These are phyloP conservation scores for Venturia oleaginea DNA, from an alignment of 2,329 filamentous ascomycete species.

Conservation along the genomic window DNA sequence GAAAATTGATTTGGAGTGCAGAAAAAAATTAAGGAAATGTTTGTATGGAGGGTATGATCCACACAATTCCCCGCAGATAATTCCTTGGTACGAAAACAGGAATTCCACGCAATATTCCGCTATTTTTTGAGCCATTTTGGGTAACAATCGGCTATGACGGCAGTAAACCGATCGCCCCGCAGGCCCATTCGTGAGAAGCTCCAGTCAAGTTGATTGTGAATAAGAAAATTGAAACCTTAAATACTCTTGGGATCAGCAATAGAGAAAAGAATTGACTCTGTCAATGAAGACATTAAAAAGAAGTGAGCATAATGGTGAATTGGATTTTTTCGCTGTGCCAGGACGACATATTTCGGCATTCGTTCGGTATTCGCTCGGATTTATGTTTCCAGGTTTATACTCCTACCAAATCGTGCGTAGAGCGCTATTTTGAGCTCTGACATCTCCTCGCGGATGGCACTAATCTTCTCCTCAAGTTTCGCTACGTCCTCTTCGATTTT, in stretches of 20 bases:
- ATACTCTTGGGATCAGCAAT: too few species aligned
- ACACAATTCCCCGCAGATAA: neutral
- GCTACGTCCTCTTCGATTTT: constrained; percentile 69
- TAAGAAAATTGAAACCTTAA: neutral
- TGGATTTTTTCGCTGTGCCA: neutral
- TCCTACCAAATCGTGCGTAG: constrained; percentile 90
- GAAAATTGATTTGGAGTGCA: neutral
- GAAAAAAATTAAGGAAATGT: too few species aligned
- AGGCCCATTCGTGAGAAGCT: neutral
- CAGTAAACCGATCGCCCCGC: neutral
- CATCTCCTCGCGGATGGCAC: constrained; percentile 75
- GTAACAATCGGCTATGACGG: neutral
- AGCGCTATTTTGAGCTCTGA: constrained; percentile 79
- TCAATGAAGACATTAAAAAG: neutral
- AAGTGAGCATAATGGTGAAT: neutral
- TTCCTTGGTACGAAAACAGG: neutral
- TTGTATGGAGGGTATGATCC: neutral
- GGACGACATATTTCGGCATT: neutral
- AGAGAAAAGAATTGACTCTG: too few species aligned
- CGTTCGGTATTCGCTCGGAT: neutral
- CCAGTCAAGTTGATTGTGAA: neutral
- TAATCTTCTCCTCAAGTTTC: constrained; percentile 66
- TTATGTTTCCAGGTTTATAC: constrained; percentile 92
- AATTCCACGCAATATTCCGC: neutral
- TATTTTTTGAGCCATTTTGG: neutral